These are phyloP conservation scores for Karstenula rhodostoma DNA, from an alignment of 2,329 filamentous ascomycete genomes.

Conservation along the genomic window DNA sequence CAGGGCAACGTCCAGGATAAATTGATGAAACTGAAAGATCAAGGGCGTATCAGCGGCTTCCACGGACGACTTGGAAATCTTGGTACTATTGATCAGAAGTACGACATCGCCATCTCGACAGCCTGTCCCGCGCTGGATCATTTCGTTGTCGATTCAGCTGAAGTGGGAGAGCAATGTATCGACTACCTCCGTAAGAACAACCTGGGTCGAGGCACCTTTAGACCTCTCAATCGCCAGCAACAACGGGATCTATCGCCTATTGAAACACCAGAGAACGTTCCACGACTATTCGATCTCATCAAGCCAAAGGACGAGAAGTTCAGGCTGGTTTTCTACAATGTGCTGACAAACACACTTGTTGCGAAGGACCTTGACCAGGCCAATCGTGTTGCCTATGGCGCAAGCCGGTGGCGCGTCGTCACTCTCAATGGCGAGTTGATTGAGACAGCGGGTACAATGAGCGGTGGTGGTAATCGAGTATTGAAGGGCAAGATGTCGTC, in stretches of 20 bases:
- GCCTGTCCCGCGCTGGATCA: conserved; percentile 92
- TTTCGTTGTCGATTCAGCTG: conserved; percentile 95
- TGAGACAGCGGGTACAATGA: conserved; percentile 99
- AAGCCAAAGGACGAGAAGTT: conserved; percentile 88
- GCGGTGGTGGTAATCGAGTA: conserved; percentile 89
- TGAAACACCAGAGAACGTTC: conserved; percentile 89
- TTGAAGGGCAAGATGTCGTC: conserved; percentile 97
- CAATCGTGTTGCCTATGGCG: conserved; percentile 95
- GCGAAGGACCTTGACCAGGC: conserved; percentile 93
- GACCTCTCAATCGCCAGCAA: conserved; percentile 88
- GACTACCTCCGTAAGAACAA: conserved; percentile 98
- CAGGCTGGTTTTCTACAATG: conserved; percentile 90
- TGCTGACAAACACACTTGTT: conserved; percentile 93
- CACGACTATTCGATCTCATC: conserved; percentile 90
- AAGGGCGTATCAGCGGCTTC: conserved; percentile 95
- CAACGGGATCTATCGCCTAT: conserved; percentile 80
- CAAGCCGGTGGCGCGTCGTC: conserved; percentile 92
- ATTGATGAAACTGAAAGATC: conserved; percentile 93
- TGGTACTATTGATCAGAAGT: conserved; percentile 90
- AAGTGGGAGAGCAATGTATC: conserved; percentile 96
- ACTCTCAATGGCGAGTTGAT: conserved; percentile 95
- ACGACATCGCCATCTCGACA: conserved; percentile 97
- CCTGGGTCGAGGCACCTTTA: conserved; percentile 94
- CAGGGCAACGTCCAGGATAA: conserved; percentile 92
- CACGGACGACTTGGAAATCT: conserved; percentile 94